These are phyloP conservation scores for Macrolepiota dolichaula DNA, from an alignment of 768 basidiomycete species.

Conservation along the genomic window DNA sequence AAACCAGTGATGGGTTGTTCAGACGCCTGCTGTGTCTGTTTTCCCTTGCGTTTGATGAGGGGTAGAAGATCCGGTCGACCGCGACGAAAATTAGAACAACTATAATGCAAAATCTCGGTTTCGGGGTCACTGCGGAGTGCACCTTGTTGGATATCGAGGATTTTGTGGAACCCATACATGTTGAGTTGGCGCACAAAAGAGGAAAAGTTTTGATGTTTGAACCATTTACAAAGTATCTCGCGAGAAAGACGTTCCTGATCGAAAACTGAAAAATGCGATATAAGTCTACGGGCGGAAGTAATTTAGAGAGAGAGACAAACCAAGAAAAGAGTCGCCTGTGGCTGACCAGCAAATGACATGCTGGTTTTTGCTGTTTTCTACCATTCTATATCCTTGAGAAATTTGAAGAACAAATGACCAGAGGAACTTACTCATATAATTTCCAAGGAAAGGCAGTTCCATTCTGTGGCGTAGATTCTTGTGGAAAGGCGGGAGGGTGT, in stretches of 20 bases:
- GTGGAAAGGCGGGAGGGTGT: no score
- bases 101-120: conserved; percentile 88
- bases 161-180: conserved; percentile 95
- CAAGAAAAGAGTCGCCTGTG: conserved; percentile 88
- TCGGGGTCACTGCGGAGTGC: conserved; percentile 81
- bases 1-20: conserved; percentile 34
- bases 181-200: conserved; percentile 92
- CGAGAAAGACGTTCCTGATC: conserved; percentile 89
- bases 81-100: conserved; percentile 83
- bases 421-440: not conserved
- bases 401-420: not conserved
- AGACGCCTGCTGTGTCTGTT: conserved; percentile 36
- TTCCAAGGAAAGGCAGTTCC: not conserved
- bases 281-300: not conserved
- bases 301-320: conserved; percentile 35
- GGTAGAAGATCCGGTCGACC: conserved; percentile 89
- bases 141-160: conserved; percentile 94
- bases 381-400: conserved; percentile 58
- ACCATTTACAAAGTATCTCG: conserved; percentile 89
- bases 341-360: conserved; percentile 91
- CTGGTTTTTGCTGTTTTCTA: conserved; percentile 79
- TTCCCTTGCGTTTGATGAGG: conserved; percentile 86
- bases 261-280: conserved; percentile 51
- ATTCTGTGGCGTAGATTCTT: no score
- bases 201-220: conserved; percentile 96